phyloP scores from a whole-genome alignment of 2,329 filamentous ascomycete species.

The Pseudopyrenochaeta lycopersici region DNA sequence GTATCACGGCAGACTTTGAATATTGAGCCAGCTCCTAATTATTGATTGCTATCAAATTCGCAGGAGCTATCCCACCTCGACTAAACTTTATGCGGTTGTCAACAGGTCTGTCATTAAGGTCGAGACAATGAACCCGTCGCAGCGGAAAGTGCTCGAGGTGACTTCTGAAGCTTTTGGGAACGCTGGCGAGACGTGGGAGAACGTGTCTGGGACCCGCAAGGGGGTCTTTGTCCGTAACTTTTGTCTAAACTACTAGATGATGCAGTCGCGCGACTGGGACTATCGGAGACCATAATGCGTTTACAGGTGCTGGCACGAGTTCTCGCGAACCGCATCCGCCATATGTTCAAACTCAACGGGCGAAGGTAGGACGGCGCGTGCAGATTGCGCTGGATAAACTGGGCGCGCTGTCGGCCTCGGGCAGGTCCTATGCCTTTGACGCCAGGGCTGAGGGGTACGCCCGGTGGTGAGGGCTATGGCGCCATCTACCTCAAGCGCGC shows the following conservation, averaged over 20 bases:
- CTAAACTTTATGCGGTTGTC: too few species aligned
- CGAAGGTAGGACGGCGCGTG: too few species aligned
- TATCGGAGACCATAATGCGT: conserved; percentile 11
- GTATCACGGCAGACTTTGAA: too few species aligned
- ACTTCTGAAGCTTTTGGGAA: conserved; percentile 52
- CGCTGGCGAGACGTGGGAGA: conserved; percentile 42
- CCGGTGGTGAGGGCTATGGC: conserved; percentile 26
- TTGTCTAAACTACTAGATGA: conserved; percentile 16
- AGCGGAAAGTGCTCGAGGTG: conserved; percentile 42
- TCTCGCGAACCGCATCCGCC: conserved; percentile 37
- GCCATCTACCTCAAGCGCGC: conserved; percentile 24
- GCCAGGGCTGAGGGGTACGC: conserved; percentile 32
- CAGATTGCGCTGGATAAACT: conserved; percentile 21
- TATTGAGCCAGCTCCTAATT: too few species aligned
- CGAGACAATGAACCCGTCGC: conserved; percentile 33
- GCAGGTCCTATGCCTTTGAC: conserved; percentile 32
- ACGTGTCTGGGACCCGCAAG: conserved; percentile 24
- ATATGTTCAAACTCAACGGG: conserved; percentile 39
- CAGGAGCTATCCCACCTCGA: too few species aligned
- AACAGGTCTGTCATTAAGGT: too few species aligned
- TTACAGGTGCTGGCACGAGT: conserved; percentile 26
- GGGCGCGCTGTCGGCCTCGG: conserved; percentile 28
- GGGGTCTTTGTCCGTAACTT: conserved; percentile 35
- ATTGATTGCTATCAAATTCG: too few species aligned
- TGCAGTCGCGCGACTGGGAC: conserved; percentile 28